A percentile compares a stretch with the other conserved stretches of the same genome.
Conservation (phyloP, 345 rosid species). For the Gossypioides kirkii region DNA sequence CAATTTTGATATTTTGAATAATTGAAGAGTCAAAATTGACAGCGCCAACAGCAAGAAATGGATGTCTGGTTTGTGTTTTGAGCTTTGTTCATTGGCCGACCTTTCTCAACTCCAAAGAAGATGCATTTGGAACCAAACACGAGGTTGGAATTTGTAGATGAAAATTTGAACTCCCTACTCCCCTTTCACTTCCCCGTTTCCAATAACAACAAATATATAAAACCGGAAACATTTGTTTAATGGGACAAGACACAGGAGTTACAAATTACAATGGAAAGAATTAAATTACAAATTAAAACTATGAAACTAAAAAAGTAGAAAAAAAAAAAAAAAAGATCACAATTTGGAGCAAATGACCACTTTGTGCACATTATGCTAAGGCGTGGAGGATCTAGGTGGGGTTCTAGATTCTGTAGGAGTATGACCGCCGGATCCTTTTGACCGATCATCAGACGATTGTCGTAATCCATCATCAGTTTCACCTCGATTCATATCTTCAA, state of each 20-base stretch:
- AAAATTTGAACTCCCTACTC: not conserved
- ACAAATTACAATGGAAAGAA: constrained; percentile 25
- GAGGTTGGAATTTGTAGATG: not conserved
- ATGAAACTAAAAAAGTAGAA: not conserved
- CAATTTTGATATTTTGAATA: too few species aligned
- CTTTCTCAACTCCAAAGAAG: not conserved
- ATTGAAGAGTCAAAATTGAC: not conserved
- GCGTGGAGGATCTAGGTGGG: constrained; percentile 55
- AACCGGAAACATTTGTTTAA: not conserved
- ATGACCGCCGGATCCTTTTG: constrained; percentile 82
- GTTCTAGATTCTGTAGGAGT: constrained; percentile 72
- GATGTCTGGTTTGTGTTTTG: not conserved
- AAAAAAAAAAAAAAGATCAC: constrained; percentile 10
- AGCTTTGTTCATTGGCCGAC: not conserved
- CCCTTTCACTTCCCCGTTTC: not conserved
- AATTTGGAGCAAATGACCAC: not conserved
- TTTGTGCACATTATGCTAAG: constrained; percentile 18
- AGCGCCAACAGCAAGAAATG: not conserved
- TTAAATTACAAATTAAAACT: too few species aligned
- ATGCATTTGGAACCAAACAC: not conserved
- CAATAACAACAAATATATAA: not conserved
- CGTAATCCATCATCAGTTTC: constrained; percentile 75
- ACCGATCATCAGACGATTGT: constrained; percentile 93
- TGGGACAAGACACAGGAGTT: constrained; percentile 2
- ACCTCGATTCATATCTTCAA: constrained; percentile 82